A percentile compares a stretch with the other conserved stretches of the same genome.
These are phyloP conservation scores for Diaporthe amygdali DNA, from an alignment of 2,329 filamentous ascomycete genomes.

Conservation along the genomic window DNA sequence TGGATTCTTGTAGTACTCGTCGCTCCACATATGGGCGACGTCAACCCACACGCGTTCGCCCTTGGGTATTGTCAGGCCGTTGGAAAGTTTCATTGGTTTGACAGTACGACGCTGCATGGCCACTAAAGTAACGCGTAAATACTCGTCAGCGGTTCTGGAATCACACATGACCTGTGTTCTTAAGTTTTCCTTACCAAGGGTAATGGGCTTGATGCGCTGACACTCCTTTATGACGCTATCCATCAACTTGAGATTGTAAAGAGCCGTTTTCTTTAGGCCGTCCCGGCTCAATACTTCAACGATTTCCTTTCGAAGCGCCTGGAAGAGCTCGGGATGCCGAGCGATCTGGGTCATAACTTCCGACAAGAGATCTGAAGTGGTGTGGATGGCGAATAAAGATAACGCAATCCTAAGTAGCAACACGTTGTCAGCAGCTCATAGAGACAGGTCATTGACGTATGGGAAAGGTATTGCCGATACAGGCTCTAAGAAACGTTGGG, in stretches of 20 bases:
- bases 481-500: not conserved
- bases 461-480: not conserved
- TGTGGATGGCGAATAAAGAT: slow-evolving; percentile 46
- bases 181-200: not conserved
- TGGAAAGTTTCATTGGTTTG: slow-evolving; percentile 24
- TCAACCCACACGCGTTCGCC: slow-evolving; percentile 27
- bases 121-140: not conserved
- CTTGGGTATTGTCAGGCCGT: slow-evolving; percentile 31
- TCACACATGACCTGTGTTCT: not conserved
- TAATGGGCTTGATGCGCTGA: slow-evolving; percentile 32
- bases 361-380: slow-evolving; percentile 41
- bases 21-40: slow-evolving; percentile 20
- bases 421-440: too few species aligned
- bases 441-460: too few species aligned
- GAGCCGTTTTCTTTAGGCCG: slow-evolving; percentile 40
- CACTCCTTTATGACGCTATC: slow-evolving; percentile 48
- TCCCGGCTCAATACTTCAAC: slow-evolving; percentile 34
- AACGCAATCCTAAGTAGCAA: slow-evolving; percentile 32
- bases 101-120: slow-evolving; percentile 15
- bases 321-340: slow-evolving; percentile 43
- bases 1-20: slow-evolving; percentile 31
- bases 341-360: slow-evolving; percentile 45
- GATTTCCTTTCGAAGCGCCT: slow-evolving; percentile 49
- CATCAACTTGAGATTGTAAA: slow-evolving; percentile 44
- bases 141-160: not conserved